Conservation (phyloP, 805 yeast species). For the Phaffomyces opuntiae region DNA sequence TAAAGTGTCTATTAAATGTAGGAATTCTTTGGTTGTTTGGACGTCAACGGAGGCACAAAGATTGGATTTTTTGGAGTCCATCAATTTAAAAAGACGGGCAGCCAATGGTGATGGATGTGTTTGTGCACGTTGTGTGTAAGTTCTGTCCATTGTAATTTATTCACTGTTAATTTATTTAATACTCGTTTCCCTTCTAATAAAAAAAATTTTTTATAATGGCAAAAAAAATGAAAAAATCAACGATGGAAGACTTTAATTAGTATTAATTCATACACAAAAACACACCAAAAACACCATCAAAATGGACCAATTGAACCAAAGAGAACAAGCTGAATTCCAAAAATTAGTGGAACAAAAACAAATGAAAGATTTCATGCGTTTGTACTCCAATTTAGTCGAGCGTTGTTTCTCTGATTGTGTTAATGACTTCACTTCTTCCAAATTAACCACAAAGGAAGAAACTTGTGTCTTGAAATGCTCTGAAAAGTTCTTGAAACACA, state of each 20-base stretch:
- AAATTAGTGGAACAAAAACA: constrained; percentile 94
- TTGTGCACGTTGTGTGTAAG: constrained; percentile 62
- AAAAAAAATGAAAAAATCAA: constrained; percentile 17
- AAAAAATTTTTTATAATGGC: not conserved
- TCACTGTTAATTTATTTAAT: too few species aligned
- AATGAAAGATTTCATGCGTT: constrained; percentile 97
- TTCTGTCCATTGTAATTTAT: not conserved
- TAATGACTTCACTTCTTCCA: constrained; percentile 92
- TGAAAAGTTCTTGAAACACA: constrained; percentile 95
- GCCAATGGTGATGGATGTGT: constrained; percentile 77
- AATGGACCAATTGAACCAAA: constrained; percentile 92
- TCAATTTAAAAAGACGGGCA: constrained; percentile 57
- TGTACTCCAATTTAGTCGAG: constrained; percentile 90
- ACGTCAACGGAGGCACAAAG: constrained; percentile 95
- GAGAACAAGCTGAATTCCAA: constrained; percentile 96
- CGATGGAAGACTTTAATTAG: not conserved
- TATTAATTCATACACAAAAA: not conserved
- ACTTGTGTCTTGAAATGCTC: constrained; percentile 86
- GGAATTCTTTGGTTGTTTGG: constrained; percentile 67
- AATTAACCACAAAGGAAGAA: constrained; percentile 78
- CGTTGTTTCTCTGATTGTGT: constrained; percentile 98
- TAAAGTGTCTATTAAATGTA: constrained; percentile 62
- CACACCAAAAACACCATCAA: constrained; percentile 17
- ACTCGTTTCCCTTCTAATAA: too few species aligned
- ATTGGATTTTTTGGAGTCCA: constrained; percentile 77